Percentiles rank a stretch among this genome's conserved stretches.
Evolutionary conservation across 139 green algal species (phyloP).

Genomic region (Chlorella sp.): DNA sequence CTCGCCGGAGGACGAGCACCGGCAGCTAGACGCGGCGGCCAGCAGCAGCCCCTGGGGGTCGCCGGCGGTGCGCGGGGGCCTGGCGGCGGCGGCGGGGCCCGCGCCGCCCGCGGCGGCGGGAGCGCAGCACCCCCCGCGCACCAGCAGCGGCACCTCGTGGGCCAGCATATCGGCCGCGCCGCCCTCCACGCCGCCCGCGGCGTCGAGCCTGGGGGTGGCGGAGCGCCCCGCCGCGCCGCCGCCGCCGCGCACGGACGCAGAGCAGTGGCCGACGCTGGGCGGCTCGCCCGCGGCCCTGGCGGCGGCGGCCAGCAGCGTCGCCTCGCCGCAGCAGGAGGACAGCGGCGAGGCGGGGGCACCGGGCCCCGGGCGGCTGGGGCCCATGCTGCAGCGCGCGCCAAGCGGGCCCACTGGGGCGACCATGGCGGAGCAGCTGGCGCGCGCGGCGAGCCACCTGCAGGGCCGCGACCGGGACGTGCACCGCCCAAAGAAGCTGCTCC

Average conservation of each 20-base stretch:
- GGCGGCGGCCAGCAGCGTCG: neutral
- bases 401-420: constrained; percentile 12
- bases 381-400: neutral
- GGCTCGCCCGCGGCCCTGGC: neutral
- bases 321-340: constrained; percentile 7
- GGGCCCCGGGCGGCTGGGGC: neutral
- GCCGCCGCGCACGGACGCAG: constrained; percentile 13
- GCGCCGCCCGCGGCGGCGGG: no score
- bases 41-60: no score
- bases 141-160: no score
- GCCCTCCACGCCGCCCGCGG: constrained; percentile 1
- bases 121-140: no score
- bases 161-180: neutral
- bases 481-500: constrained; percentile 33
- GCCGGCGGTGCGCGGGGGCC: no score
- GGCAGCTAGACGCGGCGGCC: no score
- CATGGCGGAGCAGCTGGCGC: constrained; percentile 50
- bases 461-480: no score
- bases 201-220: no score
- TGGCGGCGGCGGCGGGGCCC: no score
- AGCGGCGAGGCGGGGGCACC: neutral
- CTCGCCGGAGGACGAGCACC: no score
- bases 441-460: constrained; percentile 6
- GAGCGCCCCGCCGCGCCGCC: neutral
- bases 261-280: constrained; percentile 38